These are phyloP conservation scores for Pontederia paniculata DNA, from an alignment of 176 grass and related monocot species.

Conservation along the genomic window DNA sequence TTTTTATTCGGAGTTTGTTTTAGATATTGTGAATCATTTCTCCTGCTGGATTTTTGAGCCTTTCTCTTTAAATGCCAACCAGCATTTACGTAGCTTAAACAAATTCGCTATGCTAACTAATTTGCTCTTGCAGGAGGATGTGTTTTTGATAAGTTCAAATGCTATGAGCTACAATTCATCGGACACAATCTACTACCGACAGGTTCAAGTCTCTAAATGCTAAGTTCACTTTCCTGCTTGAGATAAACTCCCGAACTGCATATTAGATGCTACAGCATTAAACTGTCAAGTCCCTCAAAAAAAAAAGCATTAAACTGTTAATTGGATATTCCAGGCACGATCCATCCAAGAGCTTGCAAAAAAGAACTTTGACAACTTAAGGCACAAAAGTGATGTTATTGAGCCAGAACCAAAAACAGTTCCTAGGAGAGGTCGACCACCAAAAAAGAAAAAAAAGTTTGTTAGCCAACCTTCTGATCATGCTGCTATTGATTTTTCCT, in stretches of 20 bases:
- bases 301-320: no score
- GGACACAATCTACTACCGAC: constrained; percentile 43
- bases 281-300: no score
- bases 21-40: no score
- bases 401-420: constrained; percentile 35
- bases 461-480: constrained; percentile 9
- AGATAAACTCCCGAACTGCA: background rate
- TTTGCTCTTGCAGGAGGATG: constrained; percentile 31
- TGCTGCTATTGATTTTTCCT: constrained; percentile 39
- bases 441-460: constrained; percentile 34
- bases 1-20: no score
- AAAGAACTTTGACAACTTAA: constrained; percentile 84
- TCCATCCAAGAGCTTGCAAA: constrained; percentile 71
- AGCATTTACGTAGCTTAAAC: background rate
- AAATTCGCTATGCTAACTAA: background rate
- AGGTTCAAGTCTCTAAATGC: constrained; percentile 24
- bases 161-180: constrained; percentile 46
- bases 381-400: constrained; percentile 43
- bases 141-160: constrained; percentile 38
- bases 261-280: background rate
- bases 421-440: constrained; percentile 56
- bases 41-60: background rate
- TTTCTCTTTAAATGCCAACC: background rate
- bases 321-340: constrained; percentile 44
- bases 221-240: background rate